These are phyloP conservation scores for Saccharomycopsis sp. DNA, from an alignment of 805 yeast species.

Conservation along the genomic window DNA sequence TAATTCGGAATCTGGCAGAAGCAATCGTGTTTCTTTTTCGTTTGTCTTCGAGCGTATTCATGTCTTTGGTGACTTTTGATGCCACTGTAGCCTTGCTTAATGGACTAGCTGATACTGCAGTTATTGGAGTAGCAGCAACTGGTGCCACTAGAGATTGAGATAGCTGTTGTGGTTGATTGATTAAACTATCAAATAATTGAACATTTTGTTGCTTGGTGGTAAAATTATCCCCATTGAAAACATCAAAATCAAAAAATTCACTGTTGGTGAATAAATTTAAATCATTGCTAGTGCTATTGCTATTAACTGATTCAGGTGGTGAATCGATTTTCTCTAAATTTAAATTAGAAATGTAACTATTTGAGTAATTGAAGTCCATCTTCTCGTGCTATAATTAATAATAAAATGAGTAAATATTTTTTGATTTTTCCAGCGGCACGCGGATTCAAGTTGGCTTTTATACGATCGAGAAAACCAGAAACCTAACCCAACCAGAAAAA, in stretches of 20 bases:
- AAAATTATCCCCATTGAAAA: slow-evolving; percentile 9
- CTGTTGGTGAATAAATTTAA: slow-evolving; percentile 10
- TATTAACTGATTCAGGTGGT: not conserved
- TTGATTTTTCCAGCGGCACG: too few relatives aligned
- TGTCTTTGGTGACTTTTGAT: slow-evolving; percentile 24
- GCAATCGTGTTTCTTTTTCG: slow-evolving; percentile 59
- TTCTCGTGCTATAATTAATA: not conserved
- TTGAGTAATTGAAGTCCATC: slow-evolving; percentile 18
- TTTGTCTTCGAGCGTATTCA: slow-evolving; percentile 36
- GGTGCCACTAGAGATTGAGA: not conserved
- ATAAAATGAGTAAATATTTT: not conserved
- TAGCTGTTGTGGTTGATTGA: not conserved
- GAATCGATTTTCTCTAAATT: slow-evolving; percentile 12
- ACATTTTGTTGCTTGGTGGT: slow-evolving; percentile 1
- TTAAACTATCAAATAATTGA: not conserved
- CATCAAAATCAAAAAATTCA: slow-evolving; percentile 14
- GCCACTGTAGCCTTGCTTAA: not conserved
- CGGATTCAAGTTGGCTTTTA: too few relatives aligned
- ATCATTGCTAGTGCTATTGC: slow-evolving; percentile 6
- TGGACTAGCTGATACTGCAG: not conserved
- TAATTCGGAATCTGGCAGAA: slow-evolving; percentile 55
- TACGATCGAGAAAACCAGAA: too few relatives aligned
- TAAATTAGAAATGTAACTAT: slow-evolving; percentile 10
- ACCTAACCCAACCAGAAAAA: too few relatives aligned
- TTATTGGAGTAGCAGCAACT: not conserved